A percentile compares a stretch with the other conserved stretches of the same genome.
phyloP scores from a whole-genome alignment of 2,329 filamentous ascomycete genomes.

The Aspergillus vadensis region DNA sequence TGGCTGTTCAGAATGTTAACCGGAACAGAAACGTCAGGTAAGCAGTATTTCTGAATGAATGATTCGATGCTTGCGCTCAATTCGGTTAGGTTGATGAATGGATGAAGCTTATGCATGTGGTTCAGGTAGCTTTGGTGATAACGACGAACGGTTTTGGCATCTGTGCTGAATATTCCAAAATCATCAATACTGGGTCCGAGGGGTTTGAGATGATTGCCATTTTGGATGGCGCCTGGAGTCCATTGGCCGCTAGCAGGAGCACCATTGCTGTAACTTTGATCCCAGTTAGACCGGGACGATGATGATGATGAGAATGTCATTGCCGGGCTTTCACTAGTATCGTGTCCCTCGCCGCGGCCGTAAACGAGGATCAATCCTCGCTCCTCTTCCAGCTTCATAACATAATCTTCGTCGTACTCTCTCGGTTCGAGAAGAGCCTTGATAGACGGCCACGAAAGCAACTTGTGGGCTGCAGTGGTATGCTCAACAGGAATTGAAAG shows the following conservation, averaged over 20 bases:
- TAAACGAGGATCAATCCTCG: constrained; percentile 74
- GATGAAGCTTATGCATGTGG: constrained; percentile 65
- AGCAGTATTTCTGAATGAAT: constrained; percentile 55
- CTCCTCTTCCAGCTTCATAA: constrained; percentile 72
- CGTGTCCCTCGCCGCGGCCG: constrained; percentile 75
- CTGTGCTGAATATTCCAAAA: constrained; percentile 56
- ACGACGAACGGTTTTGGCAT: constrained; percentile 51
- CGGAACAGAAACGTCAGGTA: constrained; percentile 19
- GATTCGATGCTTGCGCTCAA: constrained; percentile 55
- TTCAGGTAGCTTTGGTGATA: constrained; percentile 59
- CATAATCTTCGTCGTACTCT: constrained; percentile 67
- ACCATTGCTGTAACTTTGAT: constrained; percentile 36
- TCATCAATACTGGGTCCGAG: constrained; percentile 54
- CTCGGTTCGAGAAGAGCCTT: constrained; percentile 60
- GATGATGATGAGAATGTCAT: constrained; percentile 26
- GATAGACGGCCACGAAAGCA: constrained; percentile 74
- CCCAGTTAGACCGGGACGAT: constrained; percentile 24
- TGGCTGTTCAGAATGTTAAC: constrained; percentile 13
- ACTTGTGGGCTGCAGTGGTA: constrained; percentile 82
- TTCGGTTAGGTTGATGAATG: constrained; percentile 60
- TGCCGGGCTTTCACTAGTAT: constrained; percentile 54
- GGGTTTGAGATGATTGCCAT: constrained; percentile 30
- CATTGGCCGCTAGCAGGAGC: constrained; percentile 53
- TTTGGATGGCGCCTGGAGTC: constrained; percentile 46
- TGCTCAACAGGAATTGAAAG: constrained; percentile 81